Conservation (phyloP, 2,329 filamentous ascomycete genomes). For the Epichloe baconii region DNA sequence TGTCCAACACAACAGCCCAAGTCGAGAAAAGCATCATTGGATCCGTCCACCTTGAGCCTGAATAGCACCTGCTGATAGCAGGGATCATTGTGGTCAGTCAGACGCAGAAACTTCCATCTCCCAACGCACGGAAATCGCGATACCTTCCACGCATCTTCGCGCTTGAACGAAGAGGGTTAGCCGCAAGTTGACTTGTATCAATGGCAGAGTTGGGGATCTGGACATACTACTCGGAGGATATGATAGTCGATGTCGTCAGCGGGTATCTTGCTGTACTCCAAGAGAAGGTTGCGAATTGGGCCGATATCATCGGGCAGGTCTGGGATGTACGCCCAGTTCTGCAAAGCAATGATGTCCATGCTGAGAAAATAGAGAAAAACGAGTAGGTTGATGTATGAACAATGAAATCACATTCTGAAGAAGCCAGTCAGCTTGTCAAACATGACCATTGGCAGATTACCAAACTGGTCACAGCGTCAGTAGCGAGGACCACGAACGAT, state of each 20-base stretch:
- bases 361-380: neutral
- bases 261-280: constrained; percentile 26
- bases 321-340: constrained; percentile 24
- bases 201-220: neutral
- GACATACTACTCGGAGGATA: constrained; percentile 19
- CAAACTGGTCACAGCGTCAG: neutral
- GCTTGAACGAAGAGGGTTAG: constrained; percentile 16
- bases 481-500: neutral
- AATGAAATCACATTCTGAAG: neutral
- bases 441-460: neutral
- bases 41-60: constrained; percentile 25
- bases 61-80: constrained; percentile 29
- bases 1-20: constrained; percentile 39
- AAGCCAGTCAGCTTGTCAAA: neutral
- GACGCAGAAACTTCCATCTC: constrained; percentile 35
- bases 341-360: constrained; percentile 24
- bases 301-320: constrained; percentile 24
- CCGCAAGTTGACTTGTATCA: neutral
- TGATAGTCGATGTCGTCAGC: constrained; percentile 21
- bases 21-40: constrained; percentile 31
- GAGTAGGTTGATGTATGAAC: neutral
- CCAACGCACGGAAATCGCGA: constrained; percentile 33
- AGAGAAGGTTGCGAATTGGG: constrained; percentile 23
- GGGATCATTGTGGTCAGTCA: constrained; percentile 27
- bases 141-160: constrained; percentile 32